phyloP scores from a whole-genome alignment of 2,329 filamentous ascomycete species.

The Fusarium nematophilum region DNA sequence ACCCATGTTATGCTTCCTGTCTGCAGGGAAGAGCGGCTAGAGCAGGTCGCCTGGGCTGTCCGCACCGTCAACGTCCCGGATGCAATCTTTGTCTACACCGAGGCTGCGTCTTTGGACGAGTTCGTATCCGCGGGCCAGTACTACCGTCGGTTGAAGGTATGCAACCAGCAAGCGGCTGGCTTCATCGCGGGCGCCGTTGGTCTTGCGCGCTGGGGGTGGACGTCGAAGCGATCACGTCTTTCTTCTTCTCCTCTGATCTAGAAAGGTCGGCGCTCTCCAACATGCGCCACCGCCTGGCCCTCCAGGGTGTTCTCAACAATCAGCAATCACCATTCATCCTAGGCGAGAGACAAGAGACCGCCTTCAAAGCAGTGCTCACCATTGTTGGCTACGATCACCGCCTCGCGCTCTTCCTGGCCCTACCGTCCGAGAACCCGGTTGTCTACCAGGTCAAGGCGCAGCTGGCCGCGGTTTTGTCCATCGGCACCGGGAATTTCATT shows the following conservation, averaged over 20 bases:
- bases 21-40: not conserved
- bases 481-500: not conserved
- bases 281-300: not conserved
- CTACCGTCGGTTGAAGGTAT: not conserved
- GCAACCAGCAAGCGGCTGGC: not conserved
- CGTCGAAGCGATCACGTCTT: not conserved
- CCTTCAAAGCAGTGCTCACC: not conserved
- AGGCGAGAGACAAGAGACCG: not conserved
- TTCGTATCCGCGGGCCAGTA: not conserved
- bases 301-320: not conserved
- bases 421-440: not conserved
- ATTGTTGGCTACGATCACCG: not conserved
- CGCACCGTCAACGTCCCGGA: not conserved
- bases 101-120: not conserved
- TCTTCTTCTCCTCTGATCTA: not conserved
- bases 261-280: not conserved
- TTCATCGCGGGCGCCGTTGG: not conserved
- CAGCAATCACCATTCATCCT: not conserved
- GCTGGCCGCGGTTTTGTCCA: not conserved
- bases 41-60: not conserved
- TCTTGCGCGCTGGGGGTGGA: not conserved
- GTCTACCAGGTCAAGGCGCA: not conserved
- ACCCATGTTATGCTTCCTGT: not conserved
- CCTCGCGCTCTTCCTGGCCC: not conserved
- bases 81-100: not conserved